Evolutionary conservation across 257 asterid genomes (phyloP), one percentile per base, ranked within the genome.

Genomic region (Gynochthodes officinalis): DNA sequence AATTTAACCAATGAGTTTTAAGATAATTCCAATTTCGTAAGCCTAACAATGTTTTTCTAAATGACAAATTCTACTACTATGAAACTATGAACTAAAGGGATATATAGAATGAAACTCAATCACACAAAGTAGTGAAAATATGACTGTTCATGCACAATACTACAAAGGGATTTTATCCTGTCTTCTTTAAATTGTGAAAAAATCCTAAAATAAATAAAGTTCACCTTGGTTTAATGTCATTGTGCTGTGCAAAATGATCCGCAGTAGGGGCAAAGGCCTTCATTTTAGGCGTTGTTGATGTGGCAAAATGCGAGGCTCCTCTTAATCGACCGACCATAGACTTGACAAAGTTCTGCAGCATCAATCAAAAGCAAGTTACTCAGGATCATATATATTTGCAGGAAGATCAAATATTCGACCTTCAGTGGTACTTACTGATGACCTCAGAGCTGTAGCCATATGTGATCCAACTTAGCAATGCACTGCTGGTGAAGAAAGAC

Each of bases 251-350:
- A 14, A 44, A 50, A 1, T 2, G 44, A 13, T 49, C 67, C 0
- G 64, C 74, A 0, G 81, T 2, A 5, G 75, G 69, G 46, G 71
- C 67, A 64, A 46, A 67, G 4, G 82, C 59, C 76, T 77, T 82
- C 77, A 77, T 14, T 18, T 71, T 73, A 9, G 86, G 78, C 7
- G 67, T 54, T 52, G 80, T 75, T 2, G 80, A 71, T 23, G 87
- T 81, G 7, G 75, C 37, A 23, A 75, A 83, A 53, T 49, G 76
- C 15, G 83, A 70, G 27, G 43, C 73, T 53, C 77, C 79, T 28
- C 72, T 59, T 15, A 78, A 63, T n/a, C 77, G 64, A 58, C 18
- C 77, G 0, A 49, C 42, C 70, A 72, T 69, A 40, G 77, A 52
- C 63, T 79, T 84, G 65, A 76, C 57, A 37, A 57, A 35, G 54